phyloP scores from a whole-genome alignment of 2,329 filamentous ascomycete species.

The Ophiostoma triangulosporum region DNA sequence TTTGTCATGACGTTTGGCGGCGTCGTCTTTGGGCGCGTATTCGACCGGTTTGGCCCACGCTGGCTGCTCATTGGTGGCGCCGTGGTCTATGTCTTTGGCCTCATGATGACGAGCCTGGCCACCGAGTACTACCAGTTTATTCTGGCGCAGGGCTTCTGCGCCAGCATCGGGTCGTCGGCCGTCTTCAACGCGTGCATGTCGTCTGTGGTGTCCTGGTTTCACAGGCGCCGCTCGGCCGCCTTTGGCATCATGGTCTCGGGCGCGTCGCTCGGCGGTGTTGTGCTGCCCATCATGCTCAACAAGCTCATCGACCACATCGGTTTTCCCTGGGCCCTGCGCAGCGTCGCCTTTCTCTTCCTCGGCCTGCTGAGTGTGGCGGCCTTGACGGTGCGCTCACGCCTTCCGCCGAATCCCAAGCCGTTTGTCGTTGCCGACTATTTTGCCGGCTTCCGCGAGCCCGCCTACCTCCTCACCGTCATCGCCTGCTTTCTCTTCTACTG shows the following conservation, averaged over 20 bases:
- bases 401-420: conserved; percentile 23
- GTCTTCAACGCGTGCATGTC: conserved; percentile 24
- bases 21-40: conserved; percentile 27
- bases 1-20: conserved; percentile 35
- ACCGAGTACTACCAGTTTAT: conserved; percentile 28
- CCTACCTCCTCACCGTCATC: conserved; percentile 28
- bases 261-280: conserved; percentile 34
- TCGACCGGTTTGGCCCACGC: conserved; percentile 46
- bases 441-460: conserved; percentile 30
- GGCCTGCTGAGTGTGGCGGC: conserved; percentile 19
- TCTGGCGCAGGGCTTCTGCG: conserved; percentile 24
- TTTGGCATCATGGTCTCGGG: conserved; percentile 35
- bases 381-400: conserved; percentile 22
- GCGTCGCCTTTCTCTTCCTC: conserved; percentile 25
- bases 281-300: conserved; percentile 45
- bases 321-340: conserved; percentile 27
- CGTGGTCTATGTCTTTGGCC: conserved; percentile 43
- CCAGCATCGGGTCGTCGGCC: conserved; percentile 22
- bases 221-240: conserved; percentile 30
- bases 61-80: conserved; percentile 38
- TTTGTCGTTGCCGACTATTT: conserved; percentile 34
- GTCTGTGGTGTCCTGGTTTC: conserved; percentile 33
- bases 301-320: conserved; percentile 33
- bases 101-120: conserved; percentile 46
- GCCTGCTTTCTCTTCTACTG: conserved; percentile 42